Evolutionary conservation across 2,329 filamentous ascomycete species (phyloP).

Genomic region (Dactylellina sp.): DNA sequence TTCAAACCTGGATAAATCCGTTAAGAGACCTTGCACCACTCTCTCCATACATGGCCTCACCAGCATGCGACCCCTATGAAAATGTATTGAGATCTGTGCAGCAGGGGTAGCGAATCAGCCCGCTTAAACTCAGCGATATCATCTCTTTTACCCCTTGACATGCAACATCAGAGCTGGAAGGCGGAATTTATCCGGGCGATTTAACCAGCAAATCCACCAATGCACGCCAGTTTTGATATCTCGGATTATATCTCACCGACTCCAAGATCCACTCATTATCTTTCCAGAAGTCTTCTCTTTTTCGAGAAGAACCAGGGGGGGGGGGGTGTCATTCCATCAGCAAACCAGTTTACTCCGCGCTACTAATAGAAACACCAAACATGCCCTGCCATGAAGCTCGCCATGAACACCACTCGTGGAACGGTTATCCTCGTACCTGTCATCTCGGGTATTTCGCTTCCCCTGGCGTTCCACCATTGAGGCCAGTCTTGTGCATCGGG

Average conservation of each 20-base stretch:
- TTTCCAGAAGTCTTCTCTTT: conserved; percentile 22
- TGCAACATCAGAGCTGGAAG: conserved; percentile 36
- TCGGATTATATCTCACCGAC: conserved; percentile 56
- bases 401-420: conserved; percentile 16
- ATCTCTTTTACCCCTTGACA: conserved; percentile 21
- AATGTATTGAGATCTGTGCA: conserved; percentile 30
- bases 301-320: conserved; percentile 17
- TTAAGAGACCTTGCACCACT: conserved; percentile 25
- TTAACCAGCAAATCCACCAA: conserved; percentile 56
- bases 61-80: conserved; percentile 9
- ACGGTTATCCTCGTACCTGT: conserved; percentile 38
- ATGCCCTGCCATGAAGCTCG: background rate
- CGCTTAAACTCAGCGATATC: conserved; percentile 45
- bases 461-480: conserved; percentile 24
- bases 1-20: conserved; percentile 55
- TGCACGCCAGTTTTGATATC: conserved; percentile 55
- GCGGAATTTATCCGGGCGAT: conserved; percentile 46
- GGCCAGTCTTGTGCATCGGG: no score
- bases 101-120: conserved; percentile 23
- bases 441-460: conserved; percentile 57
- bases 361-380: conserved; percentile 39
- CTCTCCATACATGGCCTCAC: conserved; percentile 16
- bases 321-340: conserved; percentile 16
- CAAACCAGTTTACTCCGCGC: conserved; percentile 16
- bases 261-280: conserved; percentile 26